These are phyloP conservation scores for Colletotrichum noveboracense DNA, from an alignment of 2,329 filamentous ascomycete species.

Conservation along the genomic window DNA sequence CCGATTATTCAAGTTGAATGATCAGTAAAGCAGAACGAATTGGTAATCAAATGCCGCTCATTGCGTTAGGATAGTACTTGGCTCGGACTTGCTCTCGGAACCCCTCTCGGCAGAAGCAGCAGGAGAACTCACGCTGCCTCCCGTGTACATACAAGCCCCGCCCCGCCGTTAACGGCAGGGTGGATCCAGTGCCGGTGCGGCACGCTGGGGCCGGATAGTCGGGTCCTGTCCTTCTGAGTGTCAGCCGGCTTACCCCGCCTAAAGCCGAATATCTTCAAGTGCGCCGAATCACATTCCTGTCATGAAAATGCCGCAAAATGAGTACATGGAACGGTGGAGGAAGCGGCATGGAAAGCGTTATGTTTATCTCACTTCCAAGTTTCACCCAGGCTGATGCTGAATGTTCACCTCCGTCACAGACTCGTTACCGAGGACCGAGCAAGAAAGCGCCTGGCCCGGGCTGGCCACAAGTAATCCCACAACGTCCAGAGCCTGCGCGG, in stretches of 20 bases:
- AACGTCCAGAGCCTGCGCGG: neutral
- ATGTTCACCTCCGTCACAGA: rapidly evolving
- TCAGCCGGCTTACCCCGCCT: neutral
- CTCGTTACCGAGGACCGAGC: neutral
- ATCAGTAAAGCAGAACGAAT: neutral
- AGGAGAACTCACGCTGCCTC: neutral
- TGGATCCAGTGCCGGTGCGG: neutral
- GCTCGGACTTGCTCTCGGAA: neutral
- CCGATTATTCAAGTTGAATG: neutral
- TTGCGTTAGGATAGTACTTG: rapidly evolving
- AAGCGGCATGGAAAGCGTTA: rapidly evolving
- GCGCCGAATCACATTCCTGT: neutral
- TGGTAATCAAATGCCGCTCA: neutral
- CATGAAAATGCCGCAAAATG: neutral
- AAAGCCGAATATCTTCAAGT: neutral
- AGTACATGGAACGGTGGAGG: neutral
- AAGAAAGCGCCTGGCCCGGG: neutral
- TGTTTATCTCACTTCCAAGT: rapidly evolving
- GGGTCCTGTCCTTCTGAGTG: neutral
- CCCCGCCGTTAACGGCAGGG: neutral
- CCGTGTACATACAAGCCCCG: rapidly evolving
- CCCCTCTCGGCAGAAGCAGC: rapidly evolving
- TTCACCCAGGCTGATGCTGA: neutral
- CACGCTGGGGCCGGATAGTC: neutral
- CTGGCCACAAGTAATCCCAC: neutral